These are phyloP conservation scores for Strigomonas culicis DNA, from an alignment of 208 protist genomes.

Conservation along the genomic window DNA sequence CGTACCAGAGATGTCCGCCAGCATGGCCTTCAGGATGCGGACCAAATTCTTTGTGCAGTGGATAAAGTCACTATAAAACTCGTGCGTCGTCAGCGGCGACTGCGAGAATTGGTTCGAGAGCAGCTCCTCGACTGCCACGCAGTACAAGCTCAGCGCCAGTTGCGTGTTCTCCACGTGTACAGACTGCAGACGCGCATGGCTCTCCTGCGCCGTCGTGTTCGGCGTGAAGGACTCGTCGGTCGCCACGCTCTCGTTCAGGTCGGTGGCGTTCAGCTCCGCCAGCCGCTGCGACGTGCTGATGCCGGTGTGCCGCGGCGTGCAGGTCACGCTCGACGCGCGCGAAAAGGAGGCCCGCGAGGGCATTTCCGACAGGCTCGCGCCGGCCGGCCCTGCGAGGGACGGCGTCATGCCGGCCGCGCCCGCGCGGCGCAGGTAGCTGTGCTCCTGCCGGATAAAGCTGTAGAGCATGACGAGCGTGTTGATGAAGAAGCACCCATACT, in stretches of 20 bases:
- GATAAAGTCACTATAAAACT: no score
- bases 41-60: no score
- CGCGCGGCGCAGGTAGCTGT: not conserved
- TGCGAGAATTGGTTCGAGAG: no score
- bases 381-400: no score
- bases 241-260: no score
- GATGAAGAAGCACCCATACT: not conserved
- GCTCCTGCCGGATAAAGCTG: not conserved
- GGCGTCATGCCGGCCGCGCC: not conserved
- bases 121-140: not conserved
- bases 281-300: not conserved
- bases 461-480: not conserved
- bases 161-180: slow-evolving; percentile 8
- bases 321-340: not conserved
- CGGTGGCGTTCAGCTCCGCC: not conserved
- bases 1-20: no score
- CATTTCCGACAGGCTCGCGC: no score
- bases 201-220: not conserved
- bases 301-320: not conserved
- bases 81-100: no score
- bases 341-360: not conserved
- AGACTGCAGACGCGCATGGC: not conserved
- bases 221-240: not conserved
- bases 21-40: no score
- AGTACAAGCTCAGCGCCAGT: slow-evolving; percentile 14